phyloP scores from a whole-genome alignment of 495 filamentous ascomycete genomes.

The Lepraria neglecta region DNA sequence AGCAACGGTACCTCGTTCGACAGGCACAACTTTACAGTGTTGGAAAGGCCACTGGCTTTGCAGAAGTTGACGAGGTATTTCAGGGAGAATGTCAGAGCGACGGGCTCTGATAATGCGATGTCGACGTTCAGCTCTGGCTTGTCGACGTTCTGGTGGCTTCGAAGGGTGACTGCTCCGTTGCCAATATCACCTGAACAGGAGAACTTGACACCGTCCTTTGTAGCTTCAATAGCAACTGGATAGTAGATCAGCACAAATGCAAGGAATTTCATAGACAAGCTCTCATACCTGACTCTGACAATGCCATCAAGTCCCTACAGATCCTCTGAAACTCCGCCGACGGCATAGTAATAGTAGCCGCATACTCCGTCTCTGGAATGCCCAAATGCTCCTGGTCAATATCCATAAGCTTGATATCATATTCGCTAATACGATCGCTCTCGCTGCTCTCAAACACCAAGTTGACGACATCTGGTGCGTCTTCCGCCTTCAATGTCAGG shows the following conservation, averaged over 20 bases:
- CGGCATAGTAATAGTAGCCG: conserved; percentile 85
- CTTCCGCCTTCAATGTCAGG: conserved; percentile 93
- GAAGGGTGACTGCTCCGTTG: conserved; percentile 84
- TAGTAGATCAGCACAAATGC: conserved; percentile 1
- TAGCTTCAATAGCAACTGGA: conserved; percentile 87
- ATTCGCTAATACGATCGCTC: conserved; percentile 89
- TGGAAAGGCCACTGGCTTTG: conserved; percentile 85
- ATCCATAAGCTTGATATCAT: conserved; percentile 99
- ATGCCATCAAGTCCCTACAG: conserved; percentile 78
- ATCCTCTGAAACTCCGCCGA: conserved; percentile 88
- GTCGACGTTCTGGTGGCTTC: conserved; percentile 83
- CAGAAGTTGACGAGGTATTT: conserved; percentile 99
- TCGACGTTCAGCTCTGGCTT: conserved; percentile 81
- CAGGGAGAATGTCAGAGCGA: conserved; percentile 93
- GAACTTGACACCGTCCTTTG: conserved; percentile 97
- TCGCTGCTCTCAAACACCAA: conserved; percentile 89
- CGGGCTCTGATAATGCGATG: conserved; percentile 86
- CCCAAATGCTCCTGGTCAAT: conserved; percentile 99
- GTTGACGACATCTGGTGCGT: conserved; percentile 91
- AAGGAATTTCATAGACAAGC: conserved; percentile 5
- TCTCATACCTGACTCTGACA: conserved; percentile 85
- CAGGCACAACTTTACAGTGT: conserved; percentile 79
- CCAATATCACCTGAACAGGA: conserved; percentile 91
- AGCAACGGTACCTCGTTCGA: conserved; percentile 94
- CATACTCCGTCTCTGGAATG: conserved; percentile 97